phyloP scores from a whole-genome alignment of 345 rosid species.

The Rhizophora apiculata region DNA sequence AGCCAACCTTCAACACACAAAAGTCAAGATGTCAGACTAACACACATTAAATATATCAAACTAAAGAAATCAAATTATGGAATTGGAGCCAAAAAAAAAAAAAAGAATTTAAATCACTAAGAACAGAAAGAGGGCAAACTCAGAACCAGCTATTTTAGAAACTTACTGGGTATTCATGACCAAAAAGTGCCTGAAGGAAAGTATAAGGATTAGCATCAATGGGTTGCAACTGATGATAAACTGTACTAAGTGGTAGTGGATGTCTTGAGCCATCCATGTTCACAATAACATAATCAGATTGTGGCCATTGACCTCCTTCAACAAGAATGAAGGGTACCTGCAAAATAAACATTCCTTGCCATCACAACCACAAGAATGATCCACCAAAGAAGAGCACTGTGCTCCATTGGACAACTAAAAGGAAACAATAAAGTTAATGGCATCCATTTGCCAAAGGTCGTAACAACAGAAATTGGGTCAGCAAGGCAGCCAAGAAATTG shows the following conservation, averaged over 20 bases:
- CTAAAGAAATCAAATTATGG: slow-evolving; percentile 2
- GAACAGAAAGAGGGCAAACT: not conserved
- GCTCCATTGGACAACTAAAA: not conserved
- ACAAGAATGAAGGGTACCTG: slow-evolving; percentile 85
- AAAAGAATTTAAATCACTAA: not conserved
- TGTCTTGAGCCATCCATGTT: slow-evolving; percentile 75
- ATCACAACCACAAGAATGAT: slow-evolving; percentile 8
- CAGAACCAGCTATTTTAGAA: slow-evolving; percentile 4
- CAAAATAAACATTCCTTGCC: not conserved
- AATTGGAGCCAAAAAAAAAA: not conserved
- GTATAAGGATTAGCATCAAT: slow-evolving; percentile 70
- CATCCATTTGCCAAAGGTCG: too few species aligned
- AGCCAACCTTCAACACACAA: slow-evolving; percentile 58
- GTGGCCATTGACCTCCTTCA: slow-evolving; percentile 50
- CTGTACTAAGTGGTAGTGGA: slow-evolving; percentile 76
- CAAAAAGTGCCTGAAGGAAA: slow-evolving; percentile 80
- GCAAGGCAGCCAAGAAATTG: too few species aligned
- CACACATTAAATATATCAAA: not conserved
- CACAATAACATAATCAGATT: slow-evolving; percentile 50
- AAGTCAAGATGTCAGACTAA: slow-evolving; percentile 1
- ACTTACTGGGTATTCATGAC: slow-evolving; percentile 72
- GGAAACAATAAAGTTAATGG: not conserved
- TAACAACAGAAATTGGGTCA: too few species aligned
- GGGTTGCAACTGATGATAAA: slow-evolving; percentile 70
- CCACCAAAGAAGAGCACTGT: not conserved